Evolutionary conservation across 1,284 basidiomycete genomes (phyloP).

Genomic region (Neolentinus lepideus): DNA sequence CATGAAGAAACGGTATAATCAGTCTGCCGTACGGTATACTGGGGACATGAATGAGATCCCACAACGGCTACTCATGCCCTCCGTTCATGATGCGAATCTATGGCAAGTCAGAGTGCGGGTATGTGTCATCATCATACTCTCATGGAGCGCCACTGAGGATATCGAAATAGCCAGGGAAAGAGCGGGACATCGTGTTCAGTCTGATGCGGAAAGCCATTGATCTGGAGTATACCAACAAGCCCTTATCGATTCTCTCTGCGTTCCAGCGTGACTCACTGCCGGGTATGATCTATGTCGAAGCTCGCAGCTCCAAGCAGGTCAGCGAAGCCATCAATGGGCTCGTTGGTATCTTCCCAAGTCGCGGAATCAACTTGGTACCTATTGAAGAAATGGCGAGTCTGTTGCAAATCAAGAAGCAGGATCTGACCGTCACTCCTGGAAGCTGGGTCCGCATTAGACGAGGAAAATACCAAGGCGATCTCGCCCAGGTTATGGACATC

Average conservation of each 20-base stretch:
- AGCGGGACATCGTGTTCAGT: conserved; percentile 89
- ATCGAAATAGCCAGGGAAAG: conserved; percentile 72
- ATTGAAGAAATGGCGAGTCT: conserved; percentile 99
- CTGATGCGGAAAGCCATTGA: conserved; percentile 91
- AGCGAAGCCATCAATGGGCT: conserved; percentile 83
- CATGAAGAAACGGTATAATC: conserved; percentile 76
- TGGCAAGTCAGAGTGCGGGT: conserved; percentile 97
- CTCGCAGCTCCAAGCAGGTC: conserved; percentile 83
- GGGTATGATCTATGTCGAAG: conserved; percentile 96
- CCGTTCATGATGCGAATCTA: conserved; percentile 90
- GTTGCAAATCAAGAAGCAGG: conserved; percentile 93
- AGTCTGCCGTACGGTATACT: conserved; percentile 67
- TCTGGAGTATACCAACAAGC: conserved; percentile 67
- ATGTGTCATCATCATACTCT: conserved; percentile 15
- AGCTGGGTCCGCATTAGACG: conserved; percentile 95
- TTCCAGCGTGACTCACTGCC: conserved; percentile 95
- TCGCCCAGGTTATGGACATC: conserved; percentile 93
- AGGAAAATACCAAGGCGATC: conserved; percentile 91
- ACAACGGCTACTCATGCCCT: conserved; percentile 94
- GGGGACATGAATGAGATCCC: conserved; percentile 94
- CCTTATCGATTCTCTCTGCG: conserved; percentile 83
- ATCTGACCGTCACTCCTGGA: conserved; percentile 78
- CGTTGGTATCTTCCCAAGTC: conserved; percentile 84
- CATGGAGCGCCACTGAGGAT: conserved; percentile 4
- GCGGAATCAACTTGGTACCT: conserved; percentile 82